Base-by-base conservation (phyloP, 306 rosid species). In the Castanea sativa region DNA sequence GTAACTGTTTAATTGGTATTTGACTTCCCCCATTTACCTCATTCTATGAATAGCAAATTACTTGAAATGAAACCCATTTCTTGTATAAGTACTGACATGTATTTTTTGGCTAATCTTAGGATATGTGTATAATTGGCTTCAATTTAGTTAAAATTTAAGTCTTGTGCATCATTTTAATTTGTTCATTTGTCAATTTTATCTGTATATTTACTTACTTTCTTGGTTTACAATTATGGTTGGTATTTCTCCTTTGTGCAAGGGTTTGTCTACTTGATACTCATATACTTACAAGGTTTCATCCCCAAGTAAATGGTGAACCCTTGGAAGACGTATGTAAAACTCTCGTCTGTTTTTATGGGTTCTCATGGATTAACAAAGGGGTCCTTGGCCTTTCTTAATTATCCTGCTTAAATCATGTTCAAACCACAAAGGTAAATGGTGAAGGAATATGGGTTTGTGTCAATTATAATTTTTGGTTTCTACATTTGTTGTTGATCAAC, bases 391-490 rank as follows among this genome's bases (percentile, higher is more conserved):
- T 88, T 88, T 80, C 87, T 90, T 52, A 88, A 90, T 38, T 87
- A 89, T 69, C 93, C 90, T 6, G 91, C 93, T 4, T 91, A 90
- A 75, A 90, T 90, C 69, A 90, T 90, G 91, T 90, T 90, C 85
- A 84, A 90, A 84, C 84, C 91, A 67, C 91, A 30, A 90, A 85
- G 87, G 93, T 79, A 74, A 78, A 23, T 9, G 19, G 19, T 35
- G 29, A 52, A 12, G n/a, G 32, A 70, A 77, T 41, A 19, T 33
- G 21, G 13, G 33, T 5, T 25, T 23, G 35, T 23, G 5, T 5
- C 68, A 61, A 61, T 25, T 23, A 61, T 25, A 25, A 20, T 32
- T 30, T 29, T 64, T 64, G 41, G 70, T 12, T 64, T 64, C 5
- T 16, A 19, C 43, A 15, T 67, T n/a, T 33, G 52, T 32, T 33